Evolutionary conservation across 2,329 filamentous ascomycete genomes (phyloP).

Genomic region (Colletotrichum spinosum): DNA sequence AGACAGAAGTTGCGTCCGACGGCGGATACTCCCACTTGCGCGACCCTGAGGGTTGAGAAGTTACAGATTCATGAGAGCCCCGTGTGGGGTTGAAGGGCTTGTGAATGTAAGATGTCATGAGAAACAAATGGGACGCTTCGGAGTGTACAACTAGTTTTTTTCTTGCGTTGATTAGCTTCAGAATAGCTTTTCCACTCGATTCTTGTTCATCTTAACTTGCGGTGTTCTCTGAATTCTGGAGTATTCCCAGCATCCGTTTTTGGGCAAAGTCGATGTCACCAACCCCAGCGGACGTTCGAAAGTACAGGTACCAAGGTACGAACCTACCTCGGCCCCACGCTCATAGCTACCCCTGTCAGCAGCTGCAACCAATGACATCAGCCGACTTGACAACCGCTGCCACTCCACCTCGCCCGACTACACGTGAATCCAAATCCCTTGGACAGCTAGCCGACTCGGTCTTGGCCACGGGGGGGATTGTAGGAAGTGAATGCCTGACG

Average conservation of each 20-base stretch:
- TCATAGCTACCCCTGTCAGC: constrained; percentile 2
- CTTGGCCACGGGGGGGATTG: background rate
- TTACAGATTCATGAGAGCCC: constrained; percentile 21
- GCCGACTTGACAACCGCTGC: background rate
- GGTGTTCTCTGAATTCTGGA: no score
- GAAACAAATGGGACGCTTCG: constrained; percentile 20
- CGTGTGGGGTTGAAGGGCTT: background rate
- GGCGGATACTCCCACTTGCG: constrained; percentile 13
- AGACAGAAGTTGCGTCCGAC: constrained; percentile 14
- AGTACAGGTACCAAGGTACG: background rate
- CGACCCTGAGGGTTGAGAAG: constrained; percentile 13
- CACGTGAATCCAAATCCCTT: background rate
- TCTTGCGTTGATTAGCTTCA: constrained; percentile 23
- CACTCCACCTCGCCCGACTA: no score
- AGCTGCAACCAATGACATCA: constrained; percentile 23
- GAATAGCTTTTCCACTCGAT: background rate
- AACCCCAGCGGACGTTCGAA: no score
- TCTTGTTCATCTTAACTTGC: background rate
- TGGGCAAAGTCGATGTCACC: no score
- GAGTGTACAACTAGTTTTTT: constrained; percentile 33
- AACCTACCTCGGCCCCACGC: no score
- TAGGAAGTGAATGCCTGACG: no score
- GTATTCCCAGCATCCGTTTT: no score
- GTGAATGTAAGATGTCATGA: constrained; percentile 31
- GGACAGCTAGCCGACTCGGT: constrained; percentile 1